phyloP scores from a whole-genome alignment of 2,329 filamentous ascomycete species.

The Penicillium freii region DNA sequence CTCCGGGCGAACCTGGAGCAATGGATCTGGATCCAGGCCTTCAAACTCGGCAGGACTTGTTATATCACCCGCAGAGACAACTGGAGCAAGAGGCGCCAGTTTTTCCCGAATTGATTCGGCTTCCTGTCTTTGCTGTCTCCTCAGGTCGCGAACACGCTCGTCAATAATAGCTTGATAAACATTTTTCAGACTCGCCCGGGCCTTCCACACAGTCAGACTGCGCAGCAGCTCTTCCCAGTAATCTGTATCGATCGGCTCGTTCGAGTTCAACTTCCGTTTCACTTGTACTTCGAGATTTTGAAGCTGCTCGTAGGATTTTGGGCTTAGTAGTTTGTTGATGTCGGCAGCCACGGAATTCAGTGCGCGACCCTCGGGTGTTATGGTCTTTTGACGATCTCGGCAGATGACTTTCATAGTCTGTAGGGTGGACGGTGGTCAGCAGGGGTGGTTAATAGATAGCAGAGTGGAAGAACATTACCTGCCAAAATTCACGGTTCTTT shows the following conservation, averaged over 20 bases:
- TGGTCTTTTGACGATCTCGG: slow-evolving; percentile 68
- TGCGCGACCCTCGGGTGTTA: slow-evolving; percentile 67
- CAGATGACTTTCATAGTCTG: slow-evolving; percentile 81
- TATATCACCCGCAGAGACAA: slow-evolving; percentile 20
- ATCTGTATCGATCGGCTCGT: slow-evolving; percentile 91
- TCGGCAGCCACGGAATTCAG: slow-evolving; percentile 80
- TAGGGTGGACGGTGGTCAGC: neutral
- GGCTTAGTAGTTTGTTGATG: slow-evolving; percentile 80
- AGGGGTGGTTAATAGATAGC: neutral
- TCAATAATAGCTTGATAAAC: slow-evolving; percentile 74
- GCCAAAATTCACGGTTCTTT: slow-evolving; percentile 86
- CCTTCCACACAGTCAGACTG: slow-evolving; percentile 85
- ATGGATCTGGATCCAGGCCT: slow-evolving; percentile 62
- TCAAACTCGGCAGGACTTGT: slow-evolving; percentile 40
- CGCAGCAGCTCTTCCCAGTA: slow-evolving; percentile 94
- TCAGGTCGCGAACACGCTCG: slow-evolving; percentile 64
- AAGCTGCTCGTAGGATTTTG: slow-evolving; percentile 85
- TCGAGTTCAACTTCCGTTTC: slow-evolving; percentile 75
- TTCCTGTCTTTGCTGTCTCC: slow-evolving; percentile 65
- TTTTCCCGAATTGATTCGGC: slow-evolving; percentile 57
- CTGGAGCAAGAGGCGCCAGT: slow-evolving; percentile 51
- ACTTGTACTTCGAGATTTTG: slow-evolving; percentile 84
- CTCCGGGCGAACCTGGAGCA: slow-evolving; percentile 62
- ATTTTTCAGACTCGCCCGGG: slow-evolving; percentile 76
- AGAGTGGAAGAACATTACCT: slow-evolving; percentile 43